Evolutionary conservation across 768 basidiomycete genomes (phyloP).

Genomic region (Boletus sp.): DNA sequence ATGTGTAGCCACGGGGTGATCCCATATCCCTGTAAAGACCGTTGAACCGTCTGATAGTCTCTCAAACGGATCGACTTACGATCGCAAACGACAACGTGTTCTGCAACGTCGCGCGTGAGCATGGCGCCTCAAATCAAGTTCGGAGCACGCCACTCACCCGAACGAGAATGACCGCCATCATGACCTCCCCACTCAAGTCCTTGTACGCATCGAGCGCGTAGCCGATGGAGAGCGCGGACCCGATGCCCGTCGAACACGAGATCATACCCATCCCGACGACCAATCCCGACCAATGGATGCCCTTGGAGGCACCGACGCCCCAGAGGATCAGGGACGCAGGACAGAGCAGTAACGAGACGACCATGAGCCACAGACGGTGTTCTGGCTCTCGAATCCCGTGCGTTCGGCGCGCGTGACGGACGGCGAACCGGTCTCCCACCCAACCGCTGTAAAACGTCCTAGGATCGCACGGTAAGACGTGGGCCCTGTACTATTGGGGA

Average conservation of each 20-base stretch:
- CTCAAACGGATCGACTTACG: slow-evolving; percentile 1
- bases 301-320: slow-evolving; percentile 20
- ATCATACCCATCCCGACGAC: slow-evolving; percentile 23
- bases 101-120: background rate
- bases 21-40: slow-evolving; percentile 14
- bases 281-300: slow-evolving; percentile 13
- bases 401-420: slow-evolving; percentile 17
- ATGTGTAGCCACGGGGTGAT: slow-evolving; percentile 22
- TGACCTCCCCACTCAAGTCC: slow-evolving; percentile 19
- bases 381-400: slow-evolving; percentile 20
- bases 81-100: slow-evolving; percentile 21
- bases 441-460: slow-evolving; percentile 21
- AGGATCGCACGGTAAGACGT: too few species aligned
- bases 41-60: too few species aligned
- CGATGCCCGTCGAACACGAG: slow-evolving; percentile 21
- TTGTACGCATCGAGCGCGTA: slow-evolving; percentile 23
- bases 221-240: slow-evolving; percentile 17
- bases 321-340: slow-evolving; percentile 20
- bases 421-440: slow-evolving; percentile 22
- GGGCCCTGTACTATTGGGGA: too few species aligned
- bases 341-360: slow-evolving; percentile 18
- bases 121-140: too few species aligned
- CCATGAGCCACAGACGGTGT: slow-evolving; percentile 26
- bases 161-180: slow-evolving; percentile 22
- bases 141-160: slow-evolving; percentile 8